These are phyloP conservation scores for Alternaria ventricosa DNA, from an alignment of 2,329 filamentous ascomycete species.

Conservation along the genomic window DNA sequence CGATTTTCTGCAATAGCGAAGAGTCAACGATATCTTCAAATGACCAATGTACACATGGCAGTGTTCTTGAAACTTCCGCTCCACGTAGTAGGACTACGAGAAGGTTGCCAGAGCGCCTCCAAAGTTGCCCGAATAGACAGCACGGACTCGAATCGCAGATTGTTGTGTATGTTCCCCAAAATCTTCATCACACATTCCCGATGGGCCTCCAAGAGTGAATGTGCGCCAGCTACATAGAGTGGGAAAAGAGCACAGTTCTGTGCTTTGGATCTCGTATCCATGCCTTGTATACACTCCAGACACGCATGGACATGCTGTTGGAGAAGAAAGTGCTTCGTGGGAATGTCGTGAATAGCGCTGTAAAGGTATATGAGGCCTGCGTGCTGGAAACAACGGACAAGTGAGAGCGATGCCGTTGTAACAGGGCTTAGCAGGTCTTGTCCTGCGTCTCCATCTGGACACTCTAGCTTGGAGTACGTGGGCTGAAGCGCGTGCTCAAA, in stretches of 20 bases:
- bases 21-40: too few species aligned
- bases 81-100: conserved; percentile 6
- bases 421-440: background rate
- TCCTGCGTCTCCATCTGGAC: background rate
- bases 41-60: conserved; percentile 5
- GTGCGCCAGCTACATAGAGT: conserved; percentile 20
- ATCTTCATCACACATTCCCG: conserved; percentile 5
- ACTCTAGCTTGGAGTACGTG: background rate
- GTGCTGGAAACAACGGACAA: conserved; percentile 20
- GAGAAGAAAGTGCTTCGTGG: conserved; percentile 12
- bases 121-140: conserved; percentile 11
- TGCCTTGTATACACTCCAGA: conserved; percentile 17
- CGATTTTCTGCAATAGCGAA: too few species aligned
- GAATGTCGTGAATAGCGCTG: conserved; percentile 18
- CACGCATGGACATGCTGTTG: conserved; percentile 23
- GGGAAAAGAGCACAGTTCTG: conserved; percentile 23
- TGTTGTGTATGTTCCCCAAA: conserved; percentile 14
- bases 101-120: conserved; percentile 6
- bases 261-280: conserved; percentile 14
- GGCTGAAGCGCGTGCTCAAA: conserved; percentile 10
- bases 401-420: conserved; percentile 2
- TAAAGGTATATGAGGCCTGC: conserved; percentile 22
- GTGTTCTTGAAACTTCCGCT: conserved; percentile 7
- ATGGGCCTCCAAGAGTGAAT: conserved; percentile 8
- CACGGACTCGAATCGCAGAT: conserved; percentile 20